phyloP scores from a whole-genome alignment of 768 basidiomycete genomes.

The Suillus subalutaceus region DNA sequence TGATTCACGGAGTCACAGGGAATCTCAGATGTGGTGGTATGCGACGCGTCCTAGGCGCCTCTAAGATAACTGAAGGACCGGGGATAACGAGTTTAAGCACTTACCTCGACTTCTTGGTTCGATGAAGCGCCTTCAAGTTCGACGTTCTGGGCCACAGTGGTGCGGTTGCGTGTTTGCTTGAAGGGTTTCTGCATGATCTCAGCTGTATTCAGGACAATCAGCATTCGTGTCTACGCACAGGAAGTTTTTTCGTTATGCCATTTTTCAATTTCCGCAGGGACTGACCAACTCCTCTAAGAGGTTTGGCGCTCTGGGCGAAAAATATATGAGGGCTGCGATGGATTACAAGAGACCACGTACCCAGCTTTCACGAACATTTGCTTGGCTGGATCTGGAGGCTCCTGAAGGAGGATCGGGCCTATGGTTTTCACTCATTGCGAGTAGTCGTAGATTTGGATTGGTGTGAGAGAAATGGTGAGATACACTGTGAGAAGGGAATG shows the following conservation, averaged over 20 bases:
- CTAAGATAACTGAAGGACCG: too few species aligned
- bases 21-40: too few species aligned
- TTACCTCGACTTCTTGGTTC: neutral
- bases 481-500: neutral
- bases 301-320: neutral
- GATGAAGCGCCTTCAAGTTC: neutral
- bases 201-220: neutral
- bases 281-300: neutral
- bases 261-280: neutral
- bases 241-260: neutral
- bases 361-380: neutral
- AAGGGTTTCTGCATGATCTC: neutral
- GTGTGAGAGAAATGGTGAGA: neutral
- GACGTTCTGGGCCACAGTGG: neutral
- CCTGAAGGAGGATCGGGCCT: neutral
- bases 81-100: neutral
- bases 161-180: neutral
- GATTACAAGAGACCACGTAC: neutral
- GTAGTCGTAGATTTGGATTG: neutral
- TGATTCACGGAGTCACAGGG: too few species aligned
- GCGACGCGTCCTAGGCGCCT: too few species aligned
- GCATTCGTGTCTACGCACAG: neutral
- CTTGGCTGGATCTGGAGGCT: neutral
- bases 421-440: neutral
- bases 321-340: neutral